Conservation (phyloP, 148 eudicot species). For the Rhododendron ovatum region DNA sequence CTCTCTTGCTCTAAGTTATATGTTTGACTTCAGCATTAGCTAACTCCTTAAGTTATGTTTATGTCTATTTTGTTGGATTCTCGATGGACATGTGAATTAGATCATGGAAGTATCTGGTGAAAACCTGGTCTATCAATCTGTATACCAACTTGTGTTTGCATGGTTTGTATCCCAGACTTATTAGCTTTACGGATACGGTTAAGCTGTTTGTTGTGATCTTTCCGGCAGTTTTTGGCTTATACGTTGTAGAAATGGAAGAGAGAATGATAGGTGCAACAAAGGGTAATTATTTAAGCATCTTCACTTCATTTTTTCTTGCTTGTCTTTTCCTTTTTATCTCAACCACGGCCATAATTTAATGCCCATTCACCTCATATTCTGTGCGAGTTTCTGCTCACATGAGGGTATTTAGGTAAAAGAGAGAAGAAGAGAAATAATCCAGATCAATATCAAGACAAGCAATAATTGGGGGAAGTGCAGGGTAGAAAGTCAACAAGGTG, state of each 20-base stretch:
- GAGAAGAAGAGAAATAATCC: neutral
- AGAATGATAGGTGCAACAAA: neutral
- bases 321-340: neutral
- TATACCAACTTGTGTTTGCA: neutral
- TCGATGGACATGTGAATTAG: neutral
- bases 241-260: neutral
- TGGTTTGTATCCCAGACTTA: neutral
- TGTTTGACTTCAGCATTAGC: neutral
- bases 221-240: neutral
- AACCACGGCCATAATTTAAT: neutral
- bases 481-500: neutral
- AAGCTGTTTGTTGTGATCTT: neutral
- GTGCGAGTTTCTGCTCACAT: neutral
- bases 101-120: neutral
- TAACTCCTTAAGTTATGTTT: neutral
- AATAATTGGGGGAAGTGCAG: neutral
- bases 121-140: neutral
- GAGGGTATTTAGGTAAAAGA: no score
- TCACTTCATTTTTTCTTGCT: neutral
- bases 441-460: neutral
- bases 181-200: neutral
- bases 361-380: no score
- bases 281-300: neutral
- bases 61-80: conserved; percentile 2
- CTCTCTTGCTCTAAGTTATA: neutral